Conservation (phyloP, 2,329 filamentous ascomycete species). For the Basipetospora chlamydospora region DNA sequence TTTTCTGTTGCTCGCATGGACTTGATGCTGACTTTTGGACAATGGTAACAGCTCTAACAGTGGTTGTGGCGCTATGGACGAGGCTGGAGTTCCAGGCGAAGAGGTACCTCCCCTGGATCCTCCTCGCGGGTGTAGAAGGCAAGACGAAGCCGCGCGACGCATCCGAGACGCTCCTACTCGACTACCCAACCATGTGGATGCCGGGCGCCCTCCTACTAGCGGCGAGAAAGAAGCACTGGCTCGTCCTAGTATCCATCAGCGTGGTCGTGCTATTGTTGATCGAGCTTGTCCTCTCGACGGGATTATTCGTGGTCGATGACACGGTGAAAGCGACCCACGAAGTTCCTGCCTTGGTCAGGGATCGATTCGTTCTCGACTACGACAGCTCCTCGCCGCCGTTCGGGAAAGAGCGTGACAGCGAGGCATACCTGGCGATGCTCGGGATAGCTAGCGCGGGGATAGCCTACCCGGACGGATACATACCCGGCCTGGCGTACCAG, state of each 20-base stretch:
- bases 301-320: slow-evolving; percentile 13
- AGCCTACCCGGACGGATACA: not conserved
- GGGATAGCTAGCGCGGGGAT: not conserved
- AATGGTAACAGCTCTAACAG: slow-evolving; percentile 13
- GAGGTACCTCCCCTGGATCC: slow-evolving; percentile 16
- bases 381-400: not conserved
- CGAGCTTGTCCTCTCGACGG: slow-evolving; percentile 15
- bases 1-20: slow-evolving; percentile 3
- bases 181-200: slow-evolving; percentile 13
- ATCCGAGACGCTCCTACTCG: slow-evolving; percentile 12
- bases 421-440: not conserved
- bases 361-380: not conserved
- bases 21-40: too few relatives aligned
- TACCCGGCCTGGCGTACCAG: not conserved
- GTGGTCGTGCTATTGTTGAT: slow-evolving; percentile 12
- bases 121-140: slow-evolving; percentile 9
- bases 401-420: not conserved
- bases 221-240: slow-evolving; percentile 13
- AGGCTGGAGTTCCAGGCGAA: slow-evolving; percentile 15
- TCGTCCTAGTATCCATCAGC: slow-evolving; percentile 12
- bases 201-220: slow-evolving; percentile 11
- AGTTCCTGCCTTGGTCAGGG: not conserved
- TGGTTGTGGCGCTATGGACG: slow-evolving; percentile 13
- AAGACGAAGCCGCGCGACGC: slow-evolving; percentile 6
- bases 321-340: slow-evolving; percentile 9